Evolutionary conservation across 768 basidiomycete species (phyloP), one percentile per base, ranked within the genome.

Genomic region (Candolleomyces aberdarensis): DNA sequence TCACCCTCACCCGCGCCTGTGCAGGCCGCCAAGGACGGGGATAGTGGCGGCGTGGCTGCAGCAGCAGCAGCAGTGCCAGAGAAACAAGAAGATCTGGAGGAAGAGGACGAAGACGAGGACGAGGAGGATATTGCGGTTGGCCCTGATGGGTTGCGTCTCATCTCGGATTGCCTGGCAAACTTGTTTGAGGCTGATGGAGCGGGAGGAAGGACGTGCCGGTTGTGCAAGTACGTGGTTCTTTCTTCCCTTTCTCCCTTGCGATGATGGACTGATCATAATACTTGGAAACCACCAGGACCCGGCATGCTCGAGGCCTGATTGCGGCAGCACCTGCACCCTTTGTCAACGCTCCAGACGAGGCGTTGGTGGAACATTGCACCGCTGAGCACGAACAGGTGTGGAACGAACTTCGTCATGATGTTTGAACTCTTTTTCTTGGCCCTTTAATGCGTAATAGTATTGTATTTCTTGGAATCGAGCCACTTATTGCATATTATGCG

Each of bases 221-320:
- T 85, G 40, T 88, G 86, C 80, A 64, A 72, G 86, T 85, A 57
- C 70, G 85, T 77, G 54, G 15, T 59, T 31, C 32, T 17, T 53
- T 26, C 32, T 62, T 55, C 9, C 5, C 11, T 55, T 17, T 3
- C 11, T 44, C 4, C 32, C n/a, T 17, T 40, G 15, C 32, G n/a
- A 4, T 4, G 3, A 1, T 22, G 13, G 54, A 7, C 41, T 52
- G 52, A 20, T 32, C 6, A n/a, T 20, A 52, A 47, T 39, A 11
- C 5, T 11, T 7, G 36, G 36, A 8, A 36, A 36, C 11, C 1
- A 36, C 36, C 36, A 36, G 36, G 36, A 36, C 36, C 36, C 36
- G 36, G 5, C 36, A 36, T 56, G 36, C 10, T 4, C 49, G 44
- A 36, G 53, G 53, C 22, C 41, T 56, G 22, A 40, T 59, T 6